phyloP scores from a whole-genome alignment of 108 stramenopile genomes.

The Cyclotella baltica region DNA sequence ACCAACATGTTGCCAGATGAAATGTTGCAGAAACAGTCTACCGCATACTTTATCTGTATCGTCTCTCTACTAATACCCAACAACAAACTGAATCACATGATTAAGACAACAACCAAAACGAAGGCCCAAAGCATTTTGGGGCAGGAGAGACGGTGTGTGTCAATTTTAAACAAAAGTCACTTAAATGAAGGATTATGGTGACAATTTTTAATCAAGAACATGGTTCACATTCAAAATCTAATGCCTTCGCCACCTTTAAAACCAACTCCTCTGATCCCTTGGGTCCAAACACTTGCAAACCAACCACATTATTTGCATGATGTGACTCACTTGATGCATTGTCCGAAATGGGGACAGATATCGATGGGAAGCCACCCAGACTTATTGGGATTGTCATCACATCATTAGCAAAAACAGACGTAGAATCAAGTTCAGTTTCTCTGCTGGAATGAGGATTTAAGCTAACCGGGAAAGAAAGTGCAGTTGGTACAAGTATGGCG shows the following conservation, averaged over 20 bases:
- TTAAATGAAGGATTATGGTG: too few relatives aligned
- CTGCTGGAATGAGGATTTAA: conserved; percentile 39
- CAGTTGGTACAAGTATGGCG: conserved; percentile 82
- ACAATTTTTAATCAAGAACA: too few relatives aligned
- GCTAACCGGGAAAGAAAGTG: conserved; percentile 63
- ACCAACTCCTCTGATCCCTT: conserved; percentile 58
- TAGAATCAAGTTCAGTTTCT: conserved; percentile 52
- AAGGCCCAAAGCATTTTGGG: too few relatives aligned
- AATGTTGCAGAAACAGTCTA: too few relatives aligned
- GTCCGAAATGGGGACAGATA: conserved; percentile 68
- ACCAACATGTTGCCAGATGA: too few relatives aligned
- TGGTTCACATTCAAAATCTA: too few relatives aligned
- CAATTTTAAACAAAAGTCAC: too few relatives aligned
- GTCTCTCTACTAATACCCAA: too few relatives aligned
- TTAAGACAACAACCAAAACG: too few relatives aligned
- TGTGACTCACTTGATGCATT: not conserved
- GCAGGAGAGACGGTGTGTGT: too few relatives aligned
- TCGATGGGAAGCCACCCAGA: conserved; percentile 83
- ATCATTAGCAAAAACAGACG: conserved; percentile 88
- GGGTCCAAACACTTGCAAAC: conserved; percentile 63
- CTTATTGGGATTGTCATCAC: conserved; percentile 91
- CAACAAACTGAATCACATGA: too few relatives aligned
- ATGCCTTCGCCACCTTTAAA: conserved; percentile 51
- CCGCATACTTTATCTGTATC: too few relatives aligned
- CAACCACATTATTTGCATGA: conserved; percentile 8